phyloP scores from a whole-genome alignment of 1,284 basidiomycete genomes.

The Microbotryomycetes sp. region DNA sequence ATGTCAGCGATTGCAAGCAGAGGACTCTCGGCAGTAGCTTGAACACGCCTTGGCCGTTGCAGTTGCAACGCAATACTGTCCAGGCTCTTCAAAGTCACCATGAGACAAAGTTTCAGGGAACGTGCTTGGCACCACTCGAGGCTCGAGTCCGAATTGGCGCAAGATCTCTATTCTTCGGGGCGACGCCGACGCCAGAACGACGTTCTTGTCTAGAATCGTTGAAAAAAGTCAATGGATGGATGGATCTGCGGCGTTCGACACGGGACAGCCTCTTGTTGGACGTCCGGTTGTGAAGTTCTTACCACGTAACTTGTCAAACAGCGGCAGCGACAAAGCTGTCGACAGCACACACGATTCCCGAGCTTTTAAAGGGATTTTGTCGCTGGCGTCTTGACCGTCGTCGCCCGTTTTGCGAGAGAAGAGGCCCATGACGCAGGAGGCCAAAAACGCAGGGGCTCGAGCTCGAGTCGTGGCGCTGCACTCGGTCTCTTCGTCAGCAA shows the following conservation, averaged over 20 bases:
- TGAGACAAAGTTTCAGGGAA: conserved; percentile 77
- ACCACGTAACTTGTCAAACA: conserved; percentile 57
- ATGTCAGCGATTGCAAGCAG: too few species aligned
- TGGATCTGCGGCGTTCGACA: neutral
- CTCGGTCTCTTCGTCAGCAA: too few species aligned
- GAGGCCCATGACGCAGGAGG: neutral
- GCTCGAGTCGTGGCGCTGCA: too few species aligned
- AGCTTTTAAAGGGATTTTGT: neutral
- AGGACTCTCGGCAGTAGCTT: conserved; percentile 38
- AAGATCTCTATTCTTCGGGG: conserved; percentile 81
- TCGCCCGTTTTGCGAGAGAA: neutral
- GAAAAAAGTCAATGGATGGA: neutral
- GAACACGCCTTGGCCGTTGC: conserved; percentile 68
- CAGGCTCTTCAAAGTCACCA: conserved; percentile 61
- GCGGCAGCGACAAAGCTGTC: conserved; percentile 25
- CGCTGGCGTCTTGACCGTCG: too few species aligned
- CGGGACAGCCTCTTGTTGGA: neutral
- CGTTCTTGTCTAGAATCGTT: conserved; percentile 35
- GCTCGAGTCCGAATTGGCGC: conserved; percentile 47
- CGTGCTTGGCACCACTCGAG: conserved; percentile 82
- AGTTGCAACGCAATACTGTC: conserved; percentile 90
- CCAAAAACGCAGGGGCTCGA: too few species aligned
- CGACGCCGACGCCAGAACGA: conserved; percentile 78
- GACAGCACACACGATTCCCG: conserved; percentile 9
- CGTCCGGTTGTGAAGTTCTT: too few species aligned